phyloP scores from a whole-genome alignment of 805 yeast species.

The Schwanniomyces pseudopolymorphus region DNA sequence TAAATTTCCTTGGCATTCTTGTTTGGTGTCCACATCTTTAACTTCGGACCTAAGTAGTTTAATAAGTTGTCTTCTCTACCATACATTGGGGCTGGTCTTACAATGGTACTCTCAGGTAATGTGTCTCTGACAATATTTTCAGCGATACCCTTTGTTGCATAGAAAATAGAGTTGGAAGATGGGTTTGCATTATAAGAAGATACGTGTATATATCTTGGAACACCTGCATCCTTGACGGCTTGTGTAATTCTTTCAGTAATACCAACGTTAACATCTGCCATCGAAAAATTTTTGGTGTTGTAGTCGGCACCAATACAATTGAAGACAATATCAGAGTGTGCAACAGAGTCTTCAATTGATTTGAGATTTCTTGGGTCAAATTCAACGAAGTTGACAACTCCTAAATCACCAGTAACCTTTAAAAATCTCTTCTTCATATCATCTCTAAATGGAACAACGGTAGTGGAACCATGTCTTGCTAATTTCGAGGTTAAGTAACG shows the following conservation, averaged over 20 bases:
- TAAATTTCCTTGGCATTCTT: conserved; percentile 58
- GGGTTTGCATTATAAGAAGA: conserved; percentile 77
- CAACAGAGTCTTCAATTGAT: conserved; percentile 73
- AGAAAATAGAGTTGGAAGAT: conserved; percentile 64
- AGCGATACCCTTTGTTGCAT: conserved; percentile 77
- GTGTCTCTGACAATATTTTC: conserved; percentile 69
- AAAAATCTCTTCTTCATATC: conserved; percentile 74
- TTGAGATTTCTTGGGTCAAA: conserved; percentile 76
- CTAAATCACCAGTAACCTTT: conserved; percentile 82
- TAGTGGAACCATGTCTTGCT: conserved; percentile 79
- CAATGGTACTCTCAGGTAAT: conserved; percentile 76
- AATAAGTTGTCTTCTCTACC: conserved; percentile 74
- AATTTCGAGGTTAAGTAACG: conserved; percentile 67
- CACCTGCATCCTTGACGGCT: conserved; percentile 67
- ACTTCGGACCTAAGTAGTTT: conserved; percentile 56
- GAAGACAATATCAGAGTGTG: conserved; percentile 78
- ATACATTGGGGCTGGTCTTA: conserved; percentile 79
- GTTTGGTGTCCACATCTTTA: conserved; percentile 64
- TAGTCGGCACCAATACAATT: conserved; percentile 77
- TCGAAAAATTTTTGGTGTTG: conserved; percentile 74
- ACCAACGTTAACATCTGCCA: conserved; percentile 82
- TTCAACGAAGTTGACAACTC: conserved; percentile 82
- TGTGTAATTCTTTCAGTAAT: conserved; percentile 74
- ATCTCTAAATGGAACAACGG: conserved; percentile 79
- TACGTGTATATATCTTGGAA: conserved; percentile 74